Conservation (phyloP, 2,329 filamentous ascomycete species). For the Xylaria sp. region DNA sequence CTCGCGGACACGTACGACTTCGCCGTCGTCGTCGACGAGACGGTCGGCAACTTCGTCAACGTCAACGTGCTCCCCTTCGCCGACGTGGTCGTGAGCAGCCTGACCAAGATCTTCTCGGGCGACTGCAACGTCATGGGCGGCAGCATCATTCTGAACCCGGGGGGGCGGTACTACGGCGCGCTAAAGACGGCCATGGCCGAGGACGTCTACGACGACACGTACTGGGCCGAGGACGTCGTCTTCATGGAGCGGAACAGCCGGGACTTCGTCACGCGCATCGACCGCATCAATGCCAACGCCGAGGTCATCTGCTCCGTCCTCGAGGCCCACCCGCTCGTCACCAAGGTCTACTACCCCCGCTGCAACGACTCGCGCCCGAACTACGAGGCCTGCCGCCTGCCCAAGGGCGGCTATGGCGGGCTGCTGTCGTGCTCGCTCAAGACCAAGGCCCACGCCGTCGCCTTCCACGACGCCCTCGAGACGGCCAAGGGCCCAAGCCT, state of each 20-base stretch:
- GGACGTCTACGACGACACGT: slow-evolving; percentile 82
- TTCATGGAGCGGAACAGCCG: slow-evolving; percentile 97
- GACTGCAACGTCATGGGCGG: slow-evolving; percentile 99
- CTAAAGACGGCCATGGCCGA: slow-evolving; percentile 74
- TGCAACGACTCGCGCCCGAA: slow-evolving; percentile 73
- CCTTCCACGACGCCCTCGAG: slow-evolving; percentile 87
- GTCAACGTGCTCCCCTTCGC: slow-evolving; percentile 90
- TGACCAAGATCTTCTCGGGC: slow-evolving; percentile 97
- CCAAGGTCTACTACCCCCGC: slow-evolving; percentile 88
- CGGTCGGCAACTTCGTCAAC: slow-evolving; percentile 95
- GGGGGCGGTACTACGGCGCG: slow-evolving; percentile 73
- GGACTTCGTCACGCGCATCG: slow-evolving; percentile 85
- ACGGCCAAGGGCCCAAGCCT: slow-evolving; percentile 94
- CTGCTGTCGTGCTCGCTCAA: slow-evolving; percentile 87
- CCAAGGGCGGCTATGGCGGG: slow-evolving; percentile 86
- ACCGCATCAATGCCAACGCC: slow-evolving; percentile 85
- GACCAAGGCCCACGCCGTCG: slow-evolving; percentile 73
- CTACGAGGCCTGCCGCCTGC: slow-evolving; percentile 82
- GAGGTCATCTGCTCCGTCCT: slow-evolving; percentile 84
- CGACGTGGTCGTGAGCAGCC: slow-evolving; percentile 91
- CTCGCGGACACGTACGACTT: slow-evolving; percentile 89
- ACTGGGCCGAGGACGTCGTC: slow-evolving; percentile 93
- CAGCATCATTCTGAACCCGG: slow-evolving; percentile 72
- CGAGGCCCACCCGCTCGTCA: slow-evolving; percentile 70
- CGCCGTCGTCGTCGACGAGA: slow-evolving; percentile 92